Evolutionary conservation across 441 rosid genomes (phyloP), one percentile per base, ranked within the genome.

Genomic region (Gossypium aridum): DNA sequence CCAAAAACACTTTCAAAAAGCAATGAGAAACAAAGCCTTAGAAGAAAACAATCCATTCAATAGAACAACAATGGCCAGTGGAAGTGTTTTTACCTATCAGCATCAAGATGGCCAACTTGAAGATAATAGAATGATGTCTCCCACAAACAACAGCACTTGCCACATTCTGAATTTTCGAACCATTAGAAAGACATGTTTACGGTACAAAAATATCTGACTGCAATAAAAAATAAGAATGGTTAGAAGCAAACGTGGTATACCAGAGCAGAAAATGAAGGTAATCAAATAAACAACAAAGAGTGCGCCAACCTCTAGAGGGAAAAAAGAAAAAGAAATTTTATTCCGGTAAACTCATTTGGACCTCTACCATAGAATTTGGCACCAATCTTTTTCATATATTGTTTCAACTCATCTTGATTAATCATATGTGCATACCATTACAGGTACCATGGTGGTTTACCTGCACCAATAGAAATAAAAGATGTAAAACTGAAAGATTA

Each of bases 151-250:
- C 22, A 75, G 23, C 3, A 64, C 3, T 55, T 72, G 34, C 59
- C 20, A 53, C 19, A 62, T 43, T 56, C 45, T 60, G 23, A 55
- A 14, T 16, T 51, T 7, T 9, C 1, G 61, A 59, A 22, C 66
- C 54, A 16, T 63, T 16, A 49, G 55, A 49, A 49, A 14, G 7
- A 49, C 57, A 14, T 43, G 16, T 75, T 64, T 64, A 63, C 28
- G 39, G 68, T 70, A 79, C 82, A 77, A 26, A 65, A 71, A 72
- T 64, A 59, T 77, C 63, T 13, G 7, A 47, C 86, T 81, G 82
- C 76, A 53, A 80, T 39, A 59, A 22, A 47, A 31, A 12, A 31
- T 59, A 64, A n/a, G 2, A 51, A 63, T 10, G 7, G 28, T 73
- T 14, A 82, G 64, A 73, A 34, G 13, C 10, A 31, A 69, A 17